Conservation (phyloP, 2,329 filamentous ascomycete species). For the Phialophora verrucosa region DNA sequence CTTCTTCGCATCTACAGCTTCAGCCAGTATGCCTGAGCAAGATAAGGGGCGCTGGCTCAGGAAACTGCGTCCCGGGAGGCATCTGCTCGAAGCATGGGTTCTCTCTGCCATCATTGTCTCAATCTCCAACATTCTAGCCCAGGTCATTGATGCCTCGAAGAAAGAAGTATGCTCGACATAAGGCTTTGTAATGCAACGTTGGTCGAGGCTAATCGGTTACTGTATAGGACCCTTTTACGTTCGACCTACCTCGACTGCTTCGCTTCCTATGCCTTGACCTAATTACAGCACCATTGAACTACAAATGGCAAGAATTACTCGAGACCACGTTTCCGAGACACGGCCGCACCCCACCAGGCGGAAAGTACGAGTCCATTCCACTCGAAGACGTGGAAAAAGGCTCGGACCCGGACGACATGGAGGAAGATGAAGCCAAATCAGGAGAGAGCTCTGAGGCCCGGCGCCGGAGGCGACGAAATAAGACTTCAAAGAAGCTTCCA, state of each 20-base stretch:
- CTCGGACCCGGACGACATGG: conserved; percentile 29
- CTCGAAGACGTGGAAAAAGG: conserved; percentile 27
- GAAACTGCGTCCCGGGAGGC: conserved; percentile 46
- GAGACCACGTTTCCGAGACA: conserved; percentile 60
- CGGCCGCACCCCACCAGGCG: background rate
- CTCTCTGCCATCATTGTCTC: conserved; percentile 60
- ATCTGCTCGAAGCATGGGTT: conserved; percentile 59
- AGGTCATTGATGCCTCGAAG: conserved; percentile 59
- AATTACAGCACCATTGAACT: conserved; percentile 63
- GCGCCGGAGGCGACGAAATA: conserved; percentile 22
- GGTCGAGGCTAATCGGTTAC: background rate
- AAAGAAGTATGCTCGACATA: conserved; percentile 45
- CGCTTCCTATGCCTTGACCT: conserved; percentile 62
- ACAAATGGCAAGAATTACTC: conserved; percentile 63
- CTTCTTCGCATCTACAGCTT: background rate
- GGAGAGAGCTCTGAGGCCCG: background rate
- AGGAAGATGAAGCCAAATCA: conserved; percentile 11
- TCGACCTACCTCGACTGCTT: conserved; percentile 57
- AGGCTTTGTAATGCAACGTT: background rate
- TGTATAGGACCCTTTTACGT: conserved; percentile 48
- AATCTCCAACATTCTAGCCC: conserved; percentile 61
- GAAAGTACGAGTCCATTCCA: conserved; percentile 18
- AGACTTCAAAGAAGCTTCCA: conserved; percentile 1
- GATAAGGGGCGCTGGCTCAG: background rate
- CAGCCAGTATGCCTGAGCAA: conserved; percentile 5